These are phyloP conservation scores for Fusarium guadeloupense DNA, from an alignment of 2,329 filamentous ascomycete species.

Conservation along the genomic window DNA sequence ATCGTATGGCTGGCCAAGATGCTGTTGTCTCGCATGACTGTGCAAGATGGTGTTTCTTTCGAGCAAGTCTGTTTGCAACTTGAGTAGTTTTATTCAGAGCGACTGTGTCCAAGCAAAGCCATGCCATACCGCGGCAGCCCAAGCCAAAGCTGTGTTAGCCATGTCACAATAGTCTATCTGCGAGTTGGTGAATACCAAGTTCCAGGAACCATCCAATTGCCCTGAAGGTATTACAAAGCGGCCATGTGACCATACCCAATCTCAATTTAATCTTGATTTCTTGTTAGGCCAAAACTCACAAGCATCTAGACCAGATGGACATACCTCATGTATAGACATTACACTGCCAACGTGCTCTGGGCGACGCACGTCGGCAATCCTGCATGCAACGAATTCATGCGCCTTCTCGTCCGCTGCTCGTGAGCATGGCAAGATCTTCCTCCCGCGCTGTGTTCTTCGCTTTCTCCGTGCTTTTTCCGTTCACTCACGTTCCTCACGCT, in stretches of 20 bases:
- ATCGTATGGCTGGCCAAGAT: background rate
- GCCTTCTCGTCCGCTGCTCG: background rate
- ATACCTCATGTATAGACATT: constrained; percentile 42
- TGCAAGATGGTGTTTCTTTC: background rate
- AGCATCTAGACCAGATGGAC: background rate
- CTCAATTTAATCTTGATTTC: constrained; percentile 11
- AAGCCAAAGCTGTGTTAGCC: background rate
- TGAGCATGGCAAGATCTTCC: background rate
- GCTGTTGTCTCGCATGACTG: background rate
- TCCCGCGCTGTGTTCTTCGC: background rate
- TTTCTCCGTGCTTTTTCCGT: background rate
- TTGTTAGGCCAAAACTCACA: background rate
- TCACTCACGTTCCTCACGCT: constrained; percentile 46
- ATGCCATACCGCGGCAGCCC: background rate
- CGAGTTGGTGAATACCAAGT: background rate
- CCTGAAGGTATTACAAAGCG: background rate
- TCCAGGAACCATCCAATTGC: background rate
- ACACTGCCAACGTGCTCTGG: constrained; percentile 43
- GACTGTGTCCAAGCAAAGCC: background rate
- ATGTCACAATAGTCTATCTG: constrained; percentile 1
- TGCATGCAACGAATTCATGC: background rate
- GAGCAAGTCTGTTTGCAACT: background rate
- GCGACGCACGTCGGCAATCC: constrained; percentile 40
- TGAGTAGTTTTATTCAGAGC: background rate
- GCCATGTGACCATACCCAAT: constrained; percentile 2